phyloP scores from a whole-genome alignment of 1,139 yeast genomes.

The Saccharomyces hybrid region DNA sequence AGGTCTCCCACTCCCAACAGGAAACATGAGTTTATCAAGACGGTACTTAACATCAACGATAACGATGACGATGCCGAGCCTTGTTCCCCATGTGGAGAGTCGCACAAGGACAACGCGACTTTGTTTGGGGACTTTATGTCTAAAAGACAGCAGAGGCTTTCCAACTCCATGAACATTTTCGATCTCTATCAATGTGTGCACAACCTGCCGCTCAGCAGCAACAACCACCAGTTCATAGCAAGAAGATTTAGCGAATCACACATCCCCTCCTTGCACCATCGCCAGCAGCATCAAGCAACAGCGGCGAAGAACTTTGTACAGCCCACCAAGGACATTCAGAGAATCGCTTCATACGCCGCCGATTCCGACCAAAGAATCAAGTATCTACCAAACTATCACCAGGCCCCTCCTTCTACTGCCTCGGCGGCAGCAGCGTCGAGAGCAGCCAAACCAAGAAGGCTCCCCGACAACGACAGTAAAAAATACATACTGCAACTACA shows the following conservation, averaged over 20 bases:
- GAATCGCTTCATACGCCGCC: neutral
- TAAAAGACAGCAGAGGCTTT: neutral
- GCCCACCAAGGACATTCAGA: neutral
- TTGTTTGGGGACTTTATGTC: neutral
- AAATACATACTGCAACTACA: neutral
- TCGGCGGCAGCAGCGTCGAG: neutral
- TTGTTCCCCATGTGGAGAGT: neutral
- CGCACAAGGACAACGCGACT: neutral
- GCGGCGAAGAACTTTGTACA: neutral
- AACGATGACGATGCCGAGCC: neutral
- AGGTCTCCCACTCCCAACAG: neutral
- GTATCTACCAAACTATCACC: neutral
- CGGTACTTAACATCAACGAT: neutral
- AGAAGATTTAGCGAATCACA: slow-evolving; percentile 10
- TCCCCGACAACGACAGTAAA: neutral
- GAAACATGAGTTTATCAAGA: neutral
- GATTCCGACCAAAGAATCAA: neutral
- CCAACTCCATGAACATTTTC: neutral
- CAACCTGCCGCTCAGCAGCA: neutral
- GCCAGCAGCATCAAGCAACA: neutral
- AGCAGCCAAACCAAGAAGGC: neutral
- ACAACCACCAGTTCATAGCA: neutral
- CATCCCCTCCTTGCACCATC: neutral
- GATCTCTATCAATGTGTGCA: slow-evolving; percentile 8
- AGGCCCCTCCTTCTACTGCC: neutral